Base-by-base conservation (phyloP, 2,329 filamentous ascomycete genomes). In the Cladophialophora immunda region DNA sequence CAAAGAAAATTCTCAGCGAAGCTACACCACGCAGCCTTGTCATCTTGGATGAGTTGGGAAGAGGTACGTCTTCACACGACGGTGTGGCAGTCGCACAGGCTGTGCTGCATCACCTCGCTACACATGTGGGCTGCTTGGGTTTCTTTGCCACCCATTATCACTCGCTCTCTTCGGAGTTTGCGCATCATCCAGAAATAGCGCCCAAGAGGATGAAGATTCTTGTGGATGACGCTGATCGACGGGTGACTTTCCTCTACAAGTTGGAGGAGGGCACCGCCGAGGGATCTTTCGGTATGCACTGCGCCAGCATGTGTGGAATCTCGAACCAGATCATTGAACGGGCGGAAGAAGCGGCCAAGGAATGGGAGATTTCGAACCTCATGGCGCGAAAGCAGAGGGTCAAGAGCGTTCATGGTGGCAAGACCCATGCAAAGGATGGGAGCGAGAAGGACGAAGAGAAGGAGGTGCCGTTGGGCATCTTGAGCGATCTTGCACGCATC, bases 91-190 rank as follows among this genome's bases (percentile, higher is more conserved):
- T 99, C 2, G 95, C 95, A 0, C 94, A 99, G 78, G 93, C 95
- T 1, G 95, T 99, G 0, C 86, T 99, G n/a, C 95, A 99, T 76
- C 94, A 99, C 73, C 88, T 98, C 17, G 94, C 94, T 7, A 92
- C 92, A 3, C 93, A 98, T 73, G 92, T 97, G 60, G 95, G 95
- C 59, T 97, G 94, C 60, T 82, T 97, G 2, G 95, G 95, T 38
- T 98, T 97, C 86, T 99, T 99, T 75, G 95, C 95, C 0, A 99
- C 95, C 0, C 95, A 99, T 76, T 99, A 99, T 79, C 95, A 97
- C 77, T 95, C 92, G 1, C 86, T 99, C 0, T 94, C 94, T 0
- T 90, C 92, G 0, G 95, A 99, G 77, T 99, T 98, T 75, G 89
- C 91, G 71, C 85, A 86, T 17, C 95, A 99, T 73, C 94, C 95